A percentile compares a stretch with the other conserved stretches of the same genome.
phyloP scores from a whole-genome alignment of 768 basidiomycete species.

The Sistotremastrum niveocremeum region DNA sequence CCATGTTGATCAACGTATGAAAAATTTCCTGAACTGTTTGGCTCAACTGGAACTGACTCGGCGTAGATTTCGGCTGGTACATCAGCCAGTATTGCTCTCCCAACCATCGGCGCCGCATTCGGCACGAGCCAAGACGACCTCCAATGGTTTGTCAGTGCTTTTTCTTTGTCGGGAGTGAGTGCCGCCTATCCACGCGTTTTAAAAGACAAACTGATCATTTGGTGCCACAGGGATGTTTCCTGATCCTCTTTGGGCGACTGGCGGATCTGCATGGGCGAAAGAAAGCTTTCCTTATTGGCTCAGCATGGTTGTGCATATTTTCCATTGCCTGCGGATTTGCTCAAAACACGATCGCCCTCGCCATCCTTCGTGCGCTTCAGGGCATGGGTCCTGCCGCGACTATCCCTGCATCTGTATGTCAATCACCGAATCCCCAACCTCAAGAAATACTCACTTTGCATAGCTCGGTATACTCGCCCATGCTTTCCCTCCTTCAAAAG shows the following conservation, averaged over 20 bases:
- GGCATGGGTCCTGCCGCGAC: conserved; percentile 70
- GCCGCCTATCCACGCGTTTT: not conserved
- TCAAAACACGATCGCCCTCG: conserved; percentile 41
- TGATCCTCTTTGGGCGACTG: conserved; percentile 64
- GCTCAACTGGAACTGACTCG: too few relatives aligned
- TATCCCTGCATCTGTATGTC: conserved; percentile 55
- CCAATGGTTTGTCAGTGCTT: conserved; percentile 6
- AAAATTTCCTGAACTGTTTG: not conserved
- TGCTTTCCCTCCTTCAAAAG: conserved; percentile 52
- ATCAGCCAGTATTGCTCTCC: conserved; percentile 4
- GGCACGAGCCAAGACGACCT: conserved; percentile 1
- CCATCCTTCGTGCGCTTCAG: conserved; percentile 63
- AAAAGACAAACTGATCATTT: not conserved
- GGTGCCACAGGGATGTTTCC: conserved; percentile 49
- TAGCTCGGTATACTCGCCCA: conserved; percentile 76
- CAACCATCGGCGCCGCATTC: conserved; percentile 2
- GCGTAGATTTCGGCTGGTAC: not conserved
- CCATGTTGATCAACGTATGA: conserved; percentile 8
- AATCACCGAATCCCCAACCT: not conserved
- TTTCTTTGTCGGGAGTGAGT: conserved; percentile 5
- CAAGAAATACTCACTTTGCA: not conserved
- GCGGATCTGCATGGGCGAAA: conserved; percentile 74
- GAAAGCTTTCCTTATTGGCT: conserved; percentile 48
- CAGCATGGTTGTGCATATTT: conserved; percentile 36
- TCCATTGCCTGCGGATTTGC: conserved; percentile 55